These are phyloP conservation scores for Hypoxylon sp. DNA, from an alignment of 2,329 filamentous ascomycete genomes.

Conservation along the genomic window DNA sequence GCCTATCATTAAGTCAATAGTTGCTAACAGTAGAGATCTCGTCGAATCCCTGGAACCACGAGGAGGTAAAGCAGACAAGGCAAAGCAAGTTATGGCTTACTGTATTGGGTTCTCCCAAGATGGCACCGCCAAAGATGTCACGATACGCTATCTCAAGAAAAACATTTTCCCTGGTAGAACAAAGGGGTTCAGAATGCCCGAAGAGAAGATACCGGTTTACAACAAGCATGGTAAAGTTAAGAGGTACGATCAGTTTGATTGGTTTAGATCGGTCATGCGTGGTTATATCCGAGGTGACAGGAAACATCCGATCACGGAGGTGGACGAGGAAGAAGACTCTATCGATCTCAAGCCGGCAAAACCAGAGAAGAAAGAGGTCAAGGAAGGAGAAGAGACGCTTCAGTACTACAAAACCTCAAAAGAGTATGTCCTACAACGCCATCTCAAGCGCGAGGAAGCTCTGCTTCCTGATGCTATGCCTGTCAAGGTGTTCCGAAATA, in stretches of 20 bases:
- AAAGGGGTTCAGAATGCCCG: conserved; percentile 83
- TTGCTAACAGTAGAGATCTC: conserved; percentile 81
- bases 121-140: conserved; percentile 94
- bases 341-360: conserved; percentile 82
- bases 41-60: conserved; percentile 85
- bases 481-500: conserved; percentile 81
- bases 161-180: conserved; percentile 89
- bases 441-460: conserved; percentile 93
- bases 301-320: conserved; percentile 72
- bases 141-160: conserved; percentile 87
- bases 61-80: conserved; percentile 85
- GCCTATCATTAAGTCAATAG: conserved; percentile 75
- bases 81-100: conserved; percentile 92
- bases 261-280: conserved; percentile 87
- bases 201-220: conserved; percentile 86
- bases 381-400: conserved; percentile 84
- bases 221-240: conserved; percentile 83
- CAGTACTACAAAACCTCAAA: conserved; percentile 90
- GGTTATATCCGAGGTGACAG: conserved; percentile 72
- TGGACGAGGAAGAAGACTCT: conserved; percentile 84
- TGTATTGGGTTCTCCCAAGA: conserved; percentile 86
- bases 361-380: conserved; percentile 79
- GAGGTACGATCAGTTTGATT: conserved; percentile 84
- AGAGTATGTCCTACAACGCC: conserved; percentile 87
- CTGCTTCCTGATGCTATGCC: conserved; percentile 77